phyloP scores from a whole-genome alignment of 345 rosid species.

The Microcos paniculata region DNA sequence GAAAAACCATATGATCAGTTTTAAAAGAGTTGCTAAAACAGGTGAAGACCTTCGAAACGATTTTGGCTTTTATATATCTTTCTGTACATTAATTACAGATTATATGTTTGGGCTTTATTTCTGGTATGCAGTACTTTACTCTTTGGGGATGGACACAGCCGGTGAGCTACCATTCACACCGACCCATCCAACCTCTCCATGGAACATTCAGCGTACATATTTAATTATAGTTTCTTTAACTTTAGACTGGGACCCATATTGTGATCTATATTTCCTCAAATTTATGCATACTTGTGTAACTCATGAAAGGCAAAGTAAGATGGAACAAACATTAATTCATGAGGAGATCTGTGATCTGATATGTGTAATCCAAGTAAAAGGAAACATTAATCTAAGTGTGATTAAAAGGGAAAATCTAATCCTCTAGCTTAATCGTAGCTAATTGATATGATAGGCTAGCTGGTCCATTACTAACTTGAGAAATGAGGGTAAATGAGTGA shows the following conservation, averaged over 20 bases:
- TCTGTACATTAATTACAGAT: too few relatives aligned
- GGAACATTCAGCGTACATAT: neutral
- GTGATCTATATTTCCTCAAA: too few relatives aligned
- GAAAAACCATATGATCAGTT: neutral
- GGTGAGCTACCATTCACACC: neutral
- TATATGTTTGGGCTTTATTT: neutral
- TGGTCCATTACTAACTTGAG: neutral
- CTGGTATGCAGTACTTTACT: neutral
- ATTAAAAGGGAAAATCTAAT: neutral
- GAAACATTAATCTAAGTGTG: too few relatives aligned
- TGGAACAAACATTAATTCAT: too few relatives aligned
- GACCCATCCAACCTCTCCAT: slow-evolving; percentile 1
- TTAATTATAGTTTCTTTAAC: neutral
- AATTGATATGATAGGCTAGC: neutral
- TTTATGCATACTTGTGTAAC: too few relatives aligned
- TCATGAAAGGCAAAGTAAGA: too few relatives aligned
- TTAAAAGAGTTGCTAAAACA: neutral
- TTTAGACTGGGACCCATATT: too few relatives aligned
- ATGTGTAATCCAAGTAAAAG: too few relatives aligned
- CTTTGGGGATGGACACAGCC: neutral
- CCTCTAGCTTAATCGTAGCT: neutral
- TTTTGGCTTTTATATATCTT: neutral
- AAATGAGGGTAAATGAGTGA: neutral
- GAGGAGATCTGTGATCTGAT: too few relatives aligned
- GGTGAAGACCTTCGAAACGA: slow-evolving; percentile 5